Evolutionary conservation across 805 yeast species (phyloP).

Genomic region (Lipomyces sp.): DNA sequence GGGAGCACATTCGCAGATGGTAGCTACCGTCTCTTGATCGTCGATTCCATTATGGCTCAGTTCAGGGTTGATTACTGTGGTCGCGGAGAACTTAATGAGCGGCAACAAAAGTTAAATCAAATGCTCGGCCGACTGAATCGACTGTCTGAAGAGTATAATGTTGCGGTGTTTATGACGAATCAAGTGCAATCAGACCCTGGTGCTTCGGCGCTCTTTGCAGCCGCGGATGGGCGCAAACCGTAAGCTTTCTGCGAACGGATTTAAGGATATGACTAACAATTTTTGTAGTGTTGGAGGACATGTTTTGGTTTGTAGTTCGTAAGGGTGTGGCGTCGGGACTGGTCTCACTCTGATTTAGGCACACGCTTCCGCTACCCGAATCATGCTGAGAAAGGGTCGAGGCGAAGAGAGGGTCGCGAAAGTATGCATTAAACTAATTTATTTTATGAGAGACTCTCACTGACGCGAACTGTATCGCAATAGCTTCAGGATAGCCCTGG

Average conservation of each 20-base stretch:
- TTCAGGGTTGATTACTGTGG: constrained; percentile 81
- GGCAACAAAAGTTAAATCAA: constrained; percentile 72
- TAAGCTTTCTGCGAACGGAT: constrained; percentile 37
- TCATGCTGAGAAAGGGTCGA: constrained; percentile 73
- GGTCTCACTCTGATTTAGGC: constrained; percentile 21
- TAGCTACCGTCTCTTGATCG: constrained; percentile 61
- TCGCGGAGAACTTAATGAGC: constrained; percentile 74
- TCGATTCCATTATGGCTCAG: constrained; percentile 79
- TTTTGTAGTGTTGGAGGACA: constrained; percentile 68
- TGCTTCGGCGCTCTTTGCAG: constrained; percentile 75
- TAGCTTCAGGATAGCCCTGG: constrained; percentile 69
- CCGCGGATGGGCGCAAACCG: constrained; percentile 84
- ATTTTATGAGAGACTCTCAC: not conserved
- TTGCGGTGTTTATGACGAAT: constrained; percentile 75
- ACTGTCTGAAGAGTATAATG: constrained; percentile 76
- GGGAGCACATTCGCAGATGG: constrained; percentile 72
- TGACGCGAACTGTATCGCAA: not conserved
- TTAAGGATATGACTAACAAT: constrained; percentile 12
- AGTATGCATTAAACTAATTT: constrained; percentile 25
- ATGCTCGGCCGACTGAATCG: constrained; percentile 59
- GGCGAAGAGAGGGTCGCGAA: constrained; percentile 82
- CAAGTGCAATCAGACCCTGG: constrained; percentile 84
- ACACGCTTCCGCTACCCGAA: constrained; percentile 73
- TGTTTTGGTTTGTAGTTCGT: constrained; percentile 55
- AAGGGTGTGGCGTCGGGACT: not conserved